Conservation (phyloP, 148 eudicot genomes). For the Diospyros lotus region DNA sequence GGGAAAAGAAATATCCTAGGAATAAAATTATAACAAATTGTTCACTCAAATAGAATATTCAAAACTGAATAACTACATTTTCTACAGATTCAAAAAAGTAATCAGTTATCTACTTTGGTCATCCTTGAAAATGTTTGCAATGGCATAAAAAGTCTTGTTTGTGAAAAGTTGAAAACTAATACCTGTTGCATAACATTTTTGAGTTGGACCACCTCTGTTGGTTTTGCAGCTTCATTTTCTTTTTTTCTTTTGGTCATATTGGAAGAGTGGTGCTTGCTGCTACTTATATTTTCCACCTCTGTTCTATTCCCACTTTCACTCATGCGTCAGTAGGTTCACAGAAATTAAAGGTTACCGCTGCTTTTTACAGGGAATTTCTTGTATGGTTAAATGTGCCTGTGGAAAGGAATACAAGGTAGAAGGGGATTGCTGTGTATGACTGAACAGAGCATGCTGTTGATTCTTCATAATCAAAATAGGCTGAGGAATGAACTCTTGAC, state of each 20-base stretch:
- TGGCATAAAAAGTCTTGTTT: neutral
- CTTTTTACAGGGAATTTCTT: constrained; percentile 57
- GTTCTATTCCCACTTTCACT: no score
- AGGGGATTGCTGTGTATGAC: constrained; percentile 19
- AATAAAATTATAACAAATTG: no score
- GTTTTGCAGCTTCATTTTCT: constrained; percentile 7
- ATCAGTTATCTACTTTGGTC: neutral
- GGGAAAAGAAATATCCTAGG: no score
- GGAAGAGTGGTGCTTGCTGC: constrained; percentile 8
- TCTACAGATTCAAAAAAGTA: no score
- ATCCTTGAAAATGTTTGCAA: neutral
- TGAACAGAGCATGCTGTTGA: constrained; percentile 6
- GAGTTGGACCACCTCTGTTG: neutral
- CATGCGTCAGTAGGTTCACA: neutral
- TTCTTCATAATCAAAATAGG: neutral
- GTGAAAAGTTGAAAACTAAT: neutral
- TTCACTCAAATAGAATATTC: no score
- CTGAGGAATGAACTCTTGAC: neutral
- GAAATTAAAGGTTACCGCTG: neutral
- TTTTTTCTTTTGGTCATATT: neutral
- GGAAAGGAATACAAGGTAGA: constrained; percentile 69
- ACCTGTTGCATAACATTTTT: neutral
- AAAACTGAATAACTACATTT: no score
- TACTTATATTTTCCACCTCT: neutral
- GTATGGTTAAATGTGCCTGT: constrained; percentile 57